Conservation (phyloP, 1,284 basidiomycete genomes). For the Malassezia cuniculi region DNA sequence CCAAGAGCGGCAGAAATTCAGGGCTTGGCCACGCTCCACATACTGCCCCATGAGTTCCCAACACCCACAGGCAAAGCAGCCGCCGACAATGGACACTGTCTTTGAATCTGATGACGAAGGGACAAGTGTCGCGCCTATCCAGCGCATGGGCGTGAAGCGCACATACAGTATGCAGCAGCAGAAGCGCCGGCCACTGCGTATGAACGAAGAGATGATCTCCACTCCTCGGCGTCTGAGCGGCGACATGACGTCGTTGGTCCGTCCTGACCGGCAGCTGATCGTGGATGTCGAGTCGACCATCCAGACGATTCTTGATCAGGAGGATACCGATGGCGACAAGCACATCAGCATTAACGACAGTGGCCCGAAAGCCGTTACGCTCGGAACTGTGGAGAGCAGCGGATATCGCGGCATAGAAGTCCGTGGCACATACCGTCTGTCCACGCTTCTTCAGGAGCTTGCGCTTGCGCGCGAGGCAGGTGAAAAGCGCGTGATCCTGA, state of each 20-base stretch:
- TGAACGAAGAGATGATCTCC: conserved; percentile 40
- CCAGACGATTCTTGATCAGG: conserved; percentile 85
- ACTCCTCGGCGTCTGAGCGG: conserved; percentile 39
- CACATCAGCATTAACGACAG: conserved; percentile 90
- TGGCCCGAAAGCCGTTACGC: conserved; percentile 85
- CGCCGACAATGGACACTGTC: no score
- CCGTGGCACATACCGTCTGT: conserved; percentile 69
- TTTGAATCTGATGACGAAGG: not conserved
- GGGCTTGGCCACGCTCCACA: no score
- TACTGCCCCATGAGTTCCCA: no score
- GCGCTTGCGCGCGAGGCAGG: conserved; percentile 92
- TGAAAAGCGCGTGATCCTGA: conserved; percentile 89
- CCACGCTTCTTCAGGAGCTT: conserved; percentile 94
- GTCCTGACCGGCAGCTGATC: conserved; percentile 53
- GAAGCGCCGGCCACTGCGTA: conserved; percentile 29
- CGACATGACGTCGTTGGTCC: conserved; percentile 46
- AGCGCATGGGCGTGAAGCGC: conserved; percentile 23
- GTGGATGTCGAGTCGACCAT: conserved; percentile 99
- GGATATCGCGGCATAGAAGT: conserved; percentile 74
- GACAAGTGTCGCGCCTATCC: not conserved
- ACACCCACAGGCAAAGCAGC: no score
- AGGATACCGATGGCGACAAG: conserved; percentile 93
- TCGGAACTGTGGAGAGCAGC: conserved; percentile 92
- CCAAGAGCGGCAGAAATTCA: no score
- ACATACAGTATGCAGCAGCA: conserved; percentile 42